Conservation (phyloP, 2,329 filamentous ascomycete species). For the Calonectria hongkongensis region DNA sequence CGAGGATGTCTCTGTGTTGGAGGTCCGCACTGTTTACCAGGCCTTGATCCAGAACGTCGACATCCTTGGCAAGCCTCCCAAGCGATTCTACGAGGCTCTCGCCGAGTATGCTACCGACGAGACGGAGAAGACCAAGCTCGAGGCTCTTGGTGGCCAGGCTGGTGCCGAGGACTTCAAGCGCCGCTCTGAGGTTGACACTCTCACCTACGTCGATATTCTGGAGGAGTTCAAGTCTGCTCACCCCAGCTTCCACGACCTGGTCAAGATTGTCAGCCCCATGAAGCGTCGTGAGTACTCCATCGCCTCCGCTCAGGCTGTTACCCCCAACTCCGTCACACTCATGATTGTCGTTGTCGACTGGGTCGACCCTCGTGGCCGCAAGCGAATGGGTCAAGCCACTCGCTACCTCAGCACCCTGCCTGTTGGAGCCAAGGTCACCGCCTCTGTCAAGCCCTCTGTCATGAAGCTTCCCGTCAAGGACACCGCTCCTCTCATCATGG, state of each 20-base stretch:
- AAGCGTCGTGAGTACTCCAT: slow-evolving; percentile 99
- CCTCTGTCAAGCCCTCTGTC: slow-evolving; percentile 96
- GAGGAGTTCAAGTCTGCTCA: slow-evolving; percentile 93
- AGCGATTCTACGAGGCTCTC: slow-evolving; percentile 97
- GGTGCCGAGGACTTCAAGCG: slow-evolving; percentile 94
- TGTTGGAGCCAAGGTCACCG: slow-evolving; percentile 87
- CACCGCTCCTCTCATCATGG: slow-evolving; percentile 98
- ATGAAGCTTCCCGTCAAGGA: slow-evolving; percentile 97
- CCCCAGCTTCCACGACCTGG: slow-evolving; percentile 90
- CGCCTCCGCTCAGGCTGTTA: slow-evolving; percentile 96
- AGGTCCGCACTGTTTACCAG: slow-evolving; percentile 95
- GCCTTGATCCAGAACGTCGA: slow-evolving; percentile 94
- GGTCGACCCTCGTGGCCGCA: slow-evolving; percentile 90
- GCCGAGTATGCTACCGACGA: slow-evolving; percentile 90
- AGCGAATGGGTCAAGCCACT: slow-evolving; percentile 94
- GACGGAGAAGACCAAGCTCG: slow-evolving; percentile 86
- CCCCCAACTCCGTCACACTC: slow-evolving; percentile 89
- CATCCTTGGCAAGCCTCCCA: slow-evolving; percentile 96
- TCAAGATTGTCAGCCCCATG: slow-evolving; percentile 90
- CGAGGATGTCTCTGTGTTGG: slow-evolving; percentile 82
- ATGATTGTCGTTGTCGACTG: slow-evolving; percentile 99
- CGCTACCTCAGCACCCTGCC: slow-evolving; percentile 88
- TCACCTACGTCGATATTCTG: slow-evolving; percentile 93
- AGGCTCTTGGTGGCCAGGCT: slow-evolving; percentile 84
- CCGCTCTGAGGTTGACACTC: slow-evolving; percentile 90